These are phyloP conservation scores for Boechera divaricarpa DNA, from an alignment of 345 rosid genomes.

Conservation along the genomic window DNA sequence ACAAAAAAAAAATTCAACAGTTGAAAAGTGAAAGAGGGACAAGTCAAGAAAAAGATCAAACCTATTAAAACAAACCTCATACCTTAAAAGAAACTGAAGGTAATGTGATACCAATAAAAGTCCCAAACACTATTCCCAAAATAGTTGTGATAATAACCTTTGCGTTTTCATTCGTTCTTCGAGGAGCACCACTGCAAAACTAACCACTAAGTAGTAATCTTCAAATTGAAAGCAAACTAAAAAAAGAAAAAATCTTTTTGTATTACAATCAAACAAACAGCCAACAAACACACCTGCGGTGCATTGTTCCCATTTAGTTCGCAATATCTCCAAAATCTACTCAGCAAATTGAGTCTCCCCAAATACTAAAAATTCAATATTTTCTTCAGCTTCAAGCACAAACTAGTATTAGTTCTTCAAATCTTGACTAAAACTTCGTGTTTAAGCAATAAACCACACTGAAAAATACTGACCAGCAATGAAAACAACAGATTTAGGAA, in stretches of 20 bases:
- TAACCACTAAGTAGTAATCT: slow-evolving; percentile 36
- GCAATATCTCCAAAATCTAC: slow-evolving; percentile 33
- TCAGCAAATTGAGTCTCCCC: slow-evolving; percentile 20
- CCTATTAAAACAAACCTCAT: slow-evolving; percentile 1
- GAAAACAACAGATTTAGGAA: not conserved
- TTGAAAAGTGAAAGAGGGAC: not conserved
- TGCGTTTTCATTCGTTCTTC: slow-evolving; percentile 60
- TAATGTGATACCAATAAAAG: slow-evolving; percentile 70
- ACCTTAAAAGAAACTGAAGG: slow-evolving; percentile 75
- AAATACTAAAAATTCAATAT: slow-evolving; percentile 31
- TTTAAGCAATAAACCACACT: not conserved
- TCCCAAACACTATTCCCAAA: slow-evolving; percentile 70
- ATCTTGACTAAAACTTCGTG: not conserved
- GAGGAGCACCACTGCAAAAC: slow-evolving; percentile 64
- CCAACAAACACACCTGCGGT: slow-evolving; percentile 61
- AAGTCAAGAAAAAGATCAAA: not conserved
- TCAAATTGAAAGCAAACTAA: slow-evolving; percentile 14
- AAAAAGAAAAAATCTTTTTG: not conserved
- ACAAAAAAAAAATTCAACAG: slow-evolving; percentile 33
- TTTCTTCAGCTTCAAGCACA: not conserved
- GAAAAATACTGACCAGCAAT: not conserved
- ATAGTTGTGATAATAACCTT: slow-evolving; percentile 58
- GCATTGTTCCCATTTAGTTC: slow-evolving; percentile 53
- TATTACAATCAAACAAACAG: not conserved
- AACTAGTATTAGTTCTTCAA: too few species aligned